Evolutionary conservation across 2,329 filamentous ascomycete genomes (phyloP).

Genomic region (Cryphonectria naterciae): DNA sequence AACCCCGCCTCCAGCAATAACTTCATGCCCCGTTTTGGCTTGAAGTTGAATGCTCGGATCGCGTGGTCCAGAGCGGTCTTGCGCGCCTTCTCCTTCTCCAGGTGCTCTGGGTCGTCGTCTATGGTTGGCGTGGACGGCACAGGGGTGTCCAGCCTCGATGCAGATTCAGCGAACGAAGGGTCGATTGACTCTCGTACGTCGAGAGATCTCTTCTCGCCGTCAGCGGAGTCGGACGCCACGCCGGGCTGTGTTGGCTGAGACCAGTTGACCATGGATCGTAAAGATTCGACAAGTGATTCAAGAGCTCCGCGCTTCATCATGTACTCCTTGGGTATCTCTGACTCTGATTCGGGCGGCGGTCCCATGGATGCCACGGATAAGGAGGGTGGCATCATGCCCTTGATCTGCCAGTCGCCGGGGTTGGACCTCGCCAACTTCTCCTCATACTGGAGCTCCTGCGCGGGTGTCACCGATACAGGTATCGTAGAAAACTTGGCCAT

Average conservation of each 20-base stretch:
- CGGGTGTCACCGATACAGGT: slow-evolving; percentile 72
- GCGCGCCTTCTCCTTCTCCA: slow-evolving; percentile 92
- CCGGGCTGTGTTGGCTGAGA: slow-evolving; percentile 70
- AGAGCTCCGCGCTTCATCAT: slow-evolving; percentile 87
- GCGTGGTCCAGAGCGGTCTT: slow-evolving; percentile 92
- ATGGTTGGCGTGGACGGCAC: slow-evolving; percentile 68
- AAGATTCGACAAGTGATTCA: slow-evolving; percentile 83
- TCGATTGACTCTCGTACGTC: slow-evolving; percentile 77
- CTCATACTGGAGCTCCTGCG: slow-evolving; percentile 85
- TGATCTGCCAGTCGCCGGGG: slow-evolving; percentile 80
- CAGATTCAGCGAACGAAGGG: slow-evolving; percentile 62
- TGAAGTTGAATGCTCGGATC: slow-evolving; percentile 94
- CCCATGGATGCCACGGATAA: slow-evolving; percentile 79
- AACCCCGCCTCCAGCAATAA: slow-evolving; percentile 82
- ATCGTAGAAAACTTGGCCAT: slow-evolving; percentile 84
- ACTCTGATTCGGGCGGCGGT: slow-evolving; percentile 62
- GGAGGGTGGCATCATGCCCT: slow-evolving; percentile 82
- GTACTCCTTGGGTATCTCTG: slow-evolving; percentile 84
- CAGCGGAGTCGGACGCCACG: slow-evolving; percentile 51
- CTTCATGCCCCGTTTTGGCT: slow-evolving; percentile 93
- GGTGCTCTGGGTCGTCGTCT: slow-evolving; percentile 88
- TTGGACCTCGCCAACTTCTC: slow-evolving; percentile 71
- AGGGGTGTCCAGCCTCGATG: slow-evolving; percentile 64
- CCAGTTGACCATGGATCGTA: slow-evolving; percentile 93
- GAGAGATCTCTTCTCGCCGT: slow-evolving; percentile 57